Conservation (phyloP, 805 yeast genomes). For the Saccharomycopsis fibuligera region DNA sequence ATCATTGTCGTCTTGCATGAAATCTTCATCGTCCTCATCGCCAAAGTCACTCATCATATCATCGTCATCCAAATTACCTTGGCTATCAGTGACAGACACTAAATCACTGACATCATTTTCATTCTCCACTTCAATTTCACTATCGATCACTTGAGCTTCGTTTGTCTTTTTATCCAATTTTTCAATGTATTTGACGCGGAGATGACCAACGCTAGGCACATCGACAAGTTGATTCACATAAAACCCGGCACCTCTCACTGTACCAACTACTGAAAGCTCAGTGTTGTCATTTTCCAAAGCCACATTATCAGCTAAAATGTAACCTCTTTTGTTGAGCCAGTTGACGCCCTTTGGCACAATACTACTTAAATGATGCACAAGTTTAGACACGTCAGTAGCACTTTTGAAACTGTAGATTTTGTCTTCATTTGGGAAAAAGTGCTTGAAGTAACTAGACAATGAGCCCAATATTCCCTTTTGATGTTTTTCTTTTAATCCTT, state of each 20-base stretch:
- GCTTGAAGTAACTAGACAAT: slow-evolving; percentile 57
- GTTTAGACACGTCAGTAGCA: slow-evolving; percentile 62
- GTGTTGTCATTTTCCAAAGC: slow-evolving; percentile 30
- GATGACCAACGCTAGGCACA: slow-evolving; percentile 87
- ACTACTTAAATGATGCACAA: slow-evolving; percentile 73
- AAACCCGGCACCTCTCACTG: slow-evolving; percentile 82
- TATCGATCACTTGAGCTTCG: slow-evolving; percentile 26
- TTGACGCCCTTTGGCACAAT: slow-evolving; percentile 76
- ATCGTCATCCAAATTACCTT: slow-evolving; percentile 26
- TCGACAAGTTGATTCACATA: slow-evolving; percentile 73
- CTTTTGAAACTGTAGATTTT: slow-evolving; percentile 67
- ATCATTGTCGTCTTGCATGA: slow-evolving; percentile 24
- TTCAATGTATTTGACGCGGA: slow-evolving; percentile 64
- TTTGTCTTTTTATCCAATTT: slow-evolving; percentile 30
- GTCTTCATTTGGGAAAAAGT: slow-evolving; percentile 77
- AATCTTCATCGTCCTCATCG: slow-evolving; percentile 23
- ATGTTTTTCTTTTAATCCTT: slow-evolving; percentile 67
- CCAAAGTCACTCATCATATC: slow-evolving; percentile 25
- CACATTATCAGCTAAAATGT: slow-evolving; percentile 67
- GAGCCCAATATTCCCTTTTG: slow-evolving; percentile 67
- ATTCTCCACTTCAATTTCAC: slow-evolving; percentile 27
- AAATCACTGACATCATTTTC: slow-evolving; percentile 15
- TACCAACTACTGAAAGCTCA: slow-evolving; percentile 64
- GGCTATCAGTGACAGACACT: slow-evolving; percentile 23
- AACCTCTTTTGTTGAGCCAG: slow-evolving; percentile 95